Evolutionary conservation across 495 filamentous ascomycete species (phyloP).

Genomic region (Usnea hakonensis): DNA sequence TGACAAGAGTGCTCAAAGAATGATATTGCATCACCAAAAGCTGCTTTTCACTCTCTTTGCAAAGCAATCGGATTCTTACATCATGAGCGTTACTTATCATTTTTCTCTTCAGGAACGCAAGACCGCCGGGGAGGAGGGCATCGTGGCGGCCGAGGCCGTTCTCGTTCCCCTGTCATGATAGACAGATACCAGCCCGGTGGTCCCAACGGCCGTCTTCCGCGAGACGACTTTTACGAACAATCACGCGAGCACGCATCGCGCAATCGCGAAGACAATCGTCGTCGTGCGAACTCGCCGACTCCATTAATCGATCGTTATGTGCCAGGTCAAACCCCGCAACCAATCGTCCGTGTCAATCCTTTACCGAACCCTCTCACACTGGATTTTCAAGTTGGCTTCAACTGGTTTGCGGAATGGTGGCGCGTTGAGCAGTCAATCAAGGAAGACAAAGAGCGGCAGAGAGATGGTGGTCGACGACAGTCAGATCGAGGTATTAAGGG

Average conservation of each 20-base stretch:
- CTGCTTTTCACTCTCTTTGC: slow-evolving; percentile 1
- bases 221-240: slow-evolving; percentile 44
- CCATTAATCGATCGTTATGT: slow-evolving; percentile 93
- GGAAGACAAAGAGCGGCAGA: slow-evolving; percentile 74
- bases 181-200: slow-evolving; percentile 64
- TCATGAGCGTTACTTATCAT: slow-evolving; percentile 10
- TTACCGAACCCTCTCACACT: slow-evolving; percentile 74
- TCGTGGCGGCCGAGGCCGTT: slow-evolving; percentile 46
- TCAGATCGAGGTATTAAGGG: slow-evolving; percentile 59
- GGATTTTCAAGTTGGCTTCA: slow-evolving; percentile 92
- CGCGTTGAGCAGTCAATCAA: slow-evolving; percentile 74
- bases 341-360: slow-evolving; percentile 59
- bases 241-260: slow-evolving; percentile 63
- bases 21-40: neutral
- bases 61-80: neutral
- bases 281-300: slow-evolving; percentile 53
- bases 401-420: slow-evolving; percentile 97
- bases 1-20: neutral
- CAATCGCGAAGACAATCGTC: slow-evolving; percentile 54
- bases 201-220: slow-evolving; percentile 45
- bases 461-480: slow-evolving; percentile 57
- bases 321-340: slow-evolving; percentile 64
- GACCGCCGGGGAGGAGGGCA: slow-evolving; percentile 35
- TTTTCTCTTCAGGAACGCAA: slow-evolving; percentile 32
- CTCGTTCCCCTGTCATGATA: slow-evolving; percentile 62